Evolutionary conservation across 768 basidiomycete species (phyloP).

Genomic region (Auricularia cornea): DNA sequence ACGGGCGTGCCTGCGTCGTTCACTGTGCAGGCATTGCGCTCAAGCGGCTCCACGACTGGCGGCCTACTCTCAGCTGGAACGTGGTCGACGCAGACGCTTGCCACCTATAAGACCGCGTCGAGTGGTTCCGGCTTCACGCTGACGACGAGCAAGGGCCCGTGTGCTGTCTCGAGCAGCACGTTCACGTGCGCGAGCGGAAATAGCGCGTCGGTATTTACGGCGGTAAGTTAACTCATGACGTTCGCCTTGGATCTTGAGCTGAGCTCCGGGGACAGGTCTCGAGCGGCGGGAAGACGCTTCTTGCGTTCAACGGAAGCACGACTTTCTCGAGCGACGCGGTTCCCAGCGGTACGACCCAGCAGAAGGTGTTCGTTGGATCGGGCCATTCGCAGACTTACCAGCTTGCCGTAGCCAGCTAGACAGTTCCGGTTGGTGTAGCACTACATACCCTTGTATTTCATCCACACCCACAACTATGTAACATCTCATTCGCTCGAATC

Average conservation of each 20-base stretch:
- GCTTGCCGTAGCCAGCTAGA: background rate
- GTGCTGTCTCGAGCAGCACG: slow-evolving; percentile 38
- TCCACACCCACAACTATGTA: no score
- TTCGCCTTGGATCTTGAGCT: background rate
- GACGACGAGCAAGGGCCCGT: slow-evolving; percentile 50
- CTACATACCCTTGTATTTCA: no score
- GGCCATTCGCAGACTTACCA: background rate
- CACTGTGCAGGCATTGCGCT: slow-evolving; percentile 34
- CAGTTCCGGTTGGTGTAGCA: no score
- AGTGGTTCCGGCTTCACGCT: slow-evolving; percentile 45
- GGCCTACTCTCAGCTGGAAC: slow-evolving; percentile 49
- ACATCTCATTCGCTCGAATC: no score
- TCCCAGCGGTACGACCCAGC: slow-evolving; percentile 40
- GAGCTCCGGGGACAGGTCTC: slow-evolving; percentile 29
- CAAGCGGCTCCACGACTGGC: slow-evolving; percentile 30
- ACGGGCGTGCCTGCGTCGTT: slow-evolving; percentile 36
- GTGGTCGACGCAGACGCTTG: slow-evolving; percentile 54
- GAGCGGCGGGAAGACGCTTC: slow-evolving; percentile 39
- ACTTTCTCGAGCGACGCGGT: slow-evolving; percentile 40
- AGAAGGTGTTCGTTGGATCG: slow-evolving; percentile 24
- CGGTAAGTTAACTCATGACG: slow-evolving; percentile 29
- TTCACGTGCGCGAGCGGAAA: slow-evolving; percentile 46
- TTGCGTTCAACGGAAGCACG: slow-evolving; percentile 43
- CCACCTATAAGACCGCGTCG: slow-evolving; percentile 45
- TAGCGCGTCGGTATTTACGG: slow-evolving; percentile 38